Conservation (phyloP, 2,329 filamentous ascomycete species). For the Xylariales sp. region DNA sequence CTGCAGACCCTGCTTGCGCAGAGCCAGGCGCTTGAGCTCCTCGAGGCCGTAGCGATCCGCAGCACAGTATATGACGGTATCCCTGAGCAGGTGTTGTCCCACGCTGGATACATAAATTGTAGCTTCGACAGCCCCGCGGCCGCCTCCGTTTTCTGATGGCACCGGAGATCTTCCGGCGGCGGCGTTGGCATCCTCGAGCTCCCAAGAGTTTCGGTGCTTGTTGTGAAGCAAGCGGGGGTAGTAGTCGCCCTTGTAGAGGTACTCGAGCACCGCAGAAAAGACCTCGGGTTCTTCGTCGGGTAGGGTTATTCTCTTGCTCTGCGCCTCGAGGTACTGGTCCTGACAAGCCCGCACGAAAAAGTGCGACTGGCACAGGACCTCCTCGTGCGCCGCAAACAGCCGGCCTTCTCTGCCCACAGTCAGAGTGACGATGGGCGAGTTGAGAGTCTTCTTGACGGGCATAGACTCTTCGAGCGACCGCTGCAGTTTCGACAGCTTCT, state of each 20-base stretch:
- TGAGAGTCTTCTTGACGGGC: constrained; percentile 31
- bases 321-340: constrained; percentile 67
- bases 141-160: constrained; percentile 34
- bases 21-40: constrained; percentile 83
- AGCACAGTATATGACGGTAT: constrained; percentile 92
- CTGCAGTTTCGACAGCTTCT: constrained; percentile 81
- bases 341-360: constrained; percentile 74
- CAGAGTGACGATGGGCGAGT: constrained; percentile 77
- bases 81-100: constrained; percentile 75
- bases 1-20: constrained; percentile 93
- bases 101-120: constrained; percentile 74
- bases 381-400: constrained; percentile 92
- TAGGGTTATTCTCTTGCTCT: constrained; percentile 74
- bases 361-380: constrained; percentile 80
- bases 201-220: constrained; percentile 82
- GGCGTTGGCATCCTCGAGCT: constrained; percentile 67
- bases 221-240: constrained; percentile 84
- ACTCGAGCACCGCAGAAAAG: constrained; percentile 91
- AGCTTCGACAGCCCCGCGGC: constrained; percentile 55
- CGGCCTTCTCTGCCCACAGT: constrained; percentile 80
- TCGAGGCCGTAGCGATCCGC: constrained; percentile 88
- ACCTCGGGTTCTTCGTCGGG: constrained; percentile 80
- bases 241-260: constrained; percentile 96
- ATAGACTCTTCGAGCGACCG: constrained; percentile 62
- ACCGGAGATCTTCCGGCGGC: constrained; percentile 35